Base-by-base conservation (phyloP, 768 basidiomycete species). In the Plicaturopsis crispa region DNA sequence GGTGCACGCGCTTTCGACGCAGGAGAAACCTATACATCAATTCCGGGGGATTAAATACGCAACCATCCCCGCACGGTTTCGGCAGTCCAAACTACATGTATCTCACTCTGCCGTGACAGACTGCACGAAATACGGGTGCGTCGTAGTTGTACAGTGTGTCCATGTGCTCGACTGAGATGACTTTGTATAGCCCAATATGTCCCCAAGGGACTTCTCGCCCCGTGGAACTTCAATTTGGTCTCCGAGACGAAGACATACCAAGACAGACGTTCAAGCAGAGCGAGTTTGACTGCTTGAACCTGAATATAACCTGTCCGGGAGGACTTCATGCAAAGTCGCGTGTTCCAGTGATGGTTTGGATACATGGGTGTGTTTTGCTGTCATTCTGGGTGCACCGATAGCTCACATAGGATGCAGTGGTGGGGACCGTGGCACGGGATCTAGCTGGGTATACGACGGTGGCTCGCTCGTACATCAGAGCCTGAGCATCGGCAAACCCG, bases 41-140 rank as follows among this genome's bases (percentile, higher is more conserved):
- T 88, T 76, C 48, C 72, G 76, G 16, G 85, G 85, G 26, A 79
- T 88, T 51, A 84, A 84, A 62, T 88, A 86, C 47, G 85, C 81
- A 17, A 65, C 66, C 16, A 67, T 86, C 11, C 81, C 82, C 18
- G 78, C 75, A 24, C 80, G 85, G 34, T 88, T 87, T 52, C 75
- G 83, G 38, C 83, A 82, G 57, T 86, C 85, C 2, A 67, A 64
- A 42, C 63, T 86, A 21, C 72, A 62, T 50, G 69, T 70, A 7
- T 59, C 70, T 4, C 83, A 84, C 48, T 72, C 75, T 19, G 54
- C 68, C 6, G 55, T 66, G 31, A 76, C 77, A 6, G 77, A 84
- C 48, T 78, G 81, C 47, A 71, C 80, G 35, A 69, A 66, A 45
- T 66, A 76, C 51, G 85, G 85, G 85, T 85, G 49, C 22, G 72